Evolutionary conservation across 108 stramenopile species (phyloP).

Genomic region (Nitzschia sp.): DNA sequence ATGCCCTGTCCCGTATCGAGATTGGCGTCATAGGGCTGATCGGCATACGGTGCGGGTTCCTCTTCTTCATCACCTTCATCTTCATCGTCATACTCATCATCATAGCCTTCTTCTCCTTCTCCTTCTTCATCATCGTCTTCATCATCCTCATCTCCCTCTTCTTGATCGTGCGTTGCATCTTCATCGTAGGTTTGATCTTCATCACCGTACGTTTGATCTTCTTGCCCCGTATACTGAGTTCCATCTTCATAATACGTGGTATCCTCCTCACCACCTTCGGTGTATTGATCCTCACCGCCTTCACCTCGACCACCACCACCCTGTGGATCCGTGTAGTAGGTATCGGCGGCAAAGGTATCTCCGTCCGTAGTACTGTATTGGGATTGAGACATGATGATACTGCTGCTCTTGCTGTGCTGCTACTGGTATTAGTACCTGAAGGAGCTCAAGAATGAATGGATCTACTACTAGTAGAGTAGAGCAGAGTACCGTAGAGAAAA

Average conservation of each 20-base stretch:
- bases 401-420: no score
- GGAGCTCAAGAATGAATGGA: no score
- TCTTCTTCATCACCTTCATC: slow-evolving; percentile 4
- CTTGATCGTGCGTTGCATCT: not conserved
- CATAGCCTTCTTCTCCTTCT: not conserved
- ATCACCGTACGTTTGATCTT: not conserved
- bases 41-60: not conserved
- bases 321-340: not conserved
- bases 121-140: not conserved
- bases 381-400: no score
- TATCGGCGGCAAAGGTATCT: not conserved
- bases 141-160: not conserved
- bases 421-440: no score
- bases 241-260: not conserved
- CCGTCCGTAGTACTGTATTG: no score
- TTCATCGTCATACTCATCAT: not conserved
- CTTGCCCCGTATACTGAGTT: not conserved
- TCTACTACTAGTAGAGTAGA: no score
- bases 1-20: slow-evolving; percentile 13
- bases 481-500: no score
- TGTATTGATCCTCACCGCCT: not conserved
- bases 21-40: not conserved
- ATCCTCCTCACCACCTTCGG: not conserved
- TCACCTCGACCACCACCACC: not conserved
- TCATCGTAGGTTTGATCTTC: not conserved